Evolutionary conservation across 805 yeast genomes (phyloP).

Genomic region (Pichia rugopelliculosa): DNA sequence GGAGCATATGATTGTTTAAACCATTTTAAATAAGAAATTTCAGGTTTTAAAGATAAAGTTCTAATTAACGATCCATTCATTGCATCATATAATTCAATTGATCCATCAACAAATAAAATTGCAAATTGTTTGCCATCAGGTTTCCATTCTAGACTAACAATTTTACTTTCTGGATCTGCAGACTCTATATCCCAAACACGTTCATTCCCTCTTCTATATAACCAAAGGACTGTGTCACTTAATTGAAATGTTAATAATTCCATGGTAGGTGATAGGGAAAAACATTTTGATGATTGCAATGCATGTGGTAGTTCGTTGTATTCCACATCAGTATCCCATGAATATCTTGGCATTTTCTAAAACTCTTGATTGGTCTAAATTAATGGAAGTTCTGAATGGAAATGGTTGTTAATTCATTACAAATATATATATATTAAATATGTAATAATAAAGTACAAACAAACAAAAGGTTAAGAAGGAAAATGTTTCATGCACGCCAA

Average conservation of each 20-base stretch:
- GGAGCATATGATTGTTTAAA: not conserved
- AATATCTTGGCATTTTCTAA: not conserved
- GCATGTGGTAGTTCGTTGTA: conserved; percentile 5
- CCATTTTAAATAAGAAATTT: conserved; percentile 20
- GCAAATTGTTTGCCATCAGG: conserved; percentile 29
- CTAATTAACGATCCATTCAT: conserved; percentile 23
- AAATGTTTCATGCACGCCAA: too few species aligned
- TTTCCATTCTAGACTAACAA: conserved; percentile 20
- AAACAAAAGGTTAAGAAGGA: too few species aligned
- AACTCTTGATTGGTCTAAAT: too few species aligned
- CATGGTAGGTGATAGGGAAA: conserved; percentile 31
- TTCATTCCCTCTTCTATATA: conserved; percentile 27
- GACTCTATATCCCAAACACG: conserved; percentile 27
- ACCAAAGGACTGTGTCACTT: conserved; percentile 23
- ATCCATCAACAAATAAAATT: conserved; percentile 18
- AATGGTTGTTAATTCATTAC: too few species aligned
- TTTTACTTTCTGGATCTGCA: not conserved
- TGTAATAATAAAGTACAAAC: too few species aligned
- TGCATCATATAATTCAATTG: conserved; percentile 23
- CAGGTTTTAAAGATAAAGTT: conserved; percentile 12
- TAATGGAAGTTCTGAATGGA: too few species aligned
- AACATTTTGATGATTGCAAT: conserved; percentile 6
- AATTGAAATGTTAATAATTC: conserved; percentile 26
- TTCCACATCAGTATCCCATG: not conserved
- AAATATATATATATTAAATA: too few species aligned